Evolutionary conservation across 257 asterid species (phyloP).

Genomic region (Verbascum thapsus): DNA sequence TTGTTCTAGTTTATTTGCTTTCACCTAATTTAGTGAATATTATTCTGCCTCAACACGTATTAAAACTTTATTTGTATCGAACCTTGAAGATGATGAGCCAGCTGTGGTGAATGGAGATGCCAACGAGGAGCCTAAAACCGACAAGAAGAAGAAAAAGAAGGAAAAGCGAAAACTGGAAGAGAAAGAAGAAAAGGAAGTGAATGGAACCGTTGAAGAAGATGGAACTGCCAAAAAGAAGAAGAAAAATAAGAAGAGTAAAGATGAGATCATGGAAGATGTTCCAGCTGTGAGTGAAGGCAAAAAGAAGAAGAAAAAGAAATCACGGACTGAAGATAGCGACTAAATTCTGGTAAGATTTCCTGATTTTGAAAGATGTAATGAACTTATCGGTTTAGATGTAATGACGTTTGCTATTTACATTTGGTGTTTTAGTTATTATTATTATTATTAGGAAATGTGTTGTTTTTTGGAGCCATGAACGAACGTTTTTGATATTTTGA

Average conservation of each 20-base stretch:
- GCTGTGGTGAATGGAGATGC: constrained; percentile 49
- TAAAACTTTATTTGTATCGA: constrained; percentile 9
- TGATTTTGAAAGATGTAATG: background rate
- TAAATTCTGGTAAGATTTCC: constrained; percentile 16
- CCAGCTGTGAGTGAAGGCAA: constrained; percentile 46
- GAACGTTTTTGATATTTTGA: constrained; percentile 22
- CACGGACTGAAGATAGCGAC: constrained; percentile 39
- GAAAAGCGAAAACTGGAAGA: constrained; percentile 66
- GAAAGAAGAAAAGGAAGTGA: constrained; percentile 27
- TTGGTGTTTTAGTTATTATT: constrained; percentile 13
- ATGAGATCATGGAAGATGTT: constrained; percentile 37
- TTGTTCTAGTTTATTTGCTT: background rate
- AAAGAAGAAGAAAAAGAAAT: constrained; percentile 63
- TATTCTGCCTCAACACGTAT: background rate
- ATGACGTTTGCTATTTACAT: background rate
- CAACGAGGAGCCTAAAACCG: constrained; percentile 63
- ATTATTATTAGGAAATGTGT: no score
- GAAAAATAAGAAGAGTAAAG: constrained; percentile 57
- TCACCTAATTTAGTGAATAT: background rate
- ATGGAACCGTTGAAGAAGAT: constrained; percentile 46
- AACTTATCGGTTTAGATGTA: constrained; percentile 28
- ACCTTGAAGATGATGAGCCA: constrained; percentile 51
- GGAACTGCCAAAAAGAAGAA: constrained; percentile 61
- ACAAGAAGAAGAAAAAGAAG: constrained; percentile 81
- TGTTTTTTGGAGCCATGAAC: no score